phyloP scores from a whole-genome alignment of 176 grass and related monocot genomes.

The Metroxylon sagu region DNA sequence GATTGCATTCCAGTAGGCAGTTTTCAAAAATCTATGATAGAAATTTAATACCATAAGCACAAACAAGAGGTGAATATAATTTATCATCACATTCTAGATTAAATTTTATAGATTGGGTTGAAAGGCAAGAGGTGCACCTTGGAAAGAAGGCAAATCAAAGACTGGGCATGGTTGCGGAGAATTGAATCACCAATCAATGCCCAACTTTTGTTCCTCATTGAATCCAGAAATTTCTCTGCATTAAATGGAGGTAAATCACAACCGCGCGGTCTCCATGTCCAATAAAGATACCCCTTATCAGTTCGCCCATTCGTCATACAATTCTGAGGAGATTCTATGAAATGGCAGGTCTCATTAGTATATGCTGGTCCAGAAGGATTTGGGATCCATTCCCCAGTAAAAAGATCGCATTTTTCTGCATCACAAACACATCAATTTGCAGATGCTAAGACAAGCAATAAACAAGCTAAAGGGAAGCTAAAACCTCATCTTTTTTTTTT shows the following conservation, averaged over 20 bases:
- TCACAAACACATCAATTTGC: background rate
- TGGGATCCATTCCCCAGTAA: slow-evolving; percentile 55
- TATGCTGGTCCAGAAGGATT: slow-evolving; percentile 60
- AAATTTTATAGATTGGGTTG: too few relatives aligned
- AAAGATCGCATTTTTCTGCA: slow-evolving; percentile 42
- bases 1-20: background rate
- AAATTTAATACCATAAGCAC: too few relatives aligned
- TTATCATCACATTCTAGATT: too few relatives aligned
- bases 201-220: slow-evolving; percentile 66
- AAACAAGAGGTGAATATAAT: too few relatives aligned
- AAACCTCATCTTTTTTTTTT: too few relatives aligned
- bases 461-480: slow-evolving; percentile 3
- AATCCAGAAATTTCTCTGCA: slow-evolving; percentile 47
- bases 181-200: slow-evolving; percentile 75
- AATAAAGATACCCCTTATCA: slow-evolving; percentile 49
- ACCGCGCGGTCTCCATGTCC: slow-evolving; percentile 70
- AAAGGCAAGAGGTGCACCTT: slow-evolving; percentile 29
- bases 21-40: too few relatives aligned
- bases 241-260: slow-evolving; percentile 54
- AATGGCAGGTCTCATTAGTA: slow-evolving; percentile 63
- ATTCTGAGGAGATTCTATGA: slow-evolving; percentile 71
- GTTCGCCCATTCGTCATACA: slow-evolving; percentile 72
- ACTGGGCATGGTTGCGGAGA: slow-evolving; percentile 83
- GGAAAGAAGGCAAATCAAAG: slow-evolving; percentile 76
- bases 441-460: background rate